phyloP scores from a whole-genome alignment of 2,329 filamentous ascomycete species.

The Xylaria hypoxylon region DNA sequence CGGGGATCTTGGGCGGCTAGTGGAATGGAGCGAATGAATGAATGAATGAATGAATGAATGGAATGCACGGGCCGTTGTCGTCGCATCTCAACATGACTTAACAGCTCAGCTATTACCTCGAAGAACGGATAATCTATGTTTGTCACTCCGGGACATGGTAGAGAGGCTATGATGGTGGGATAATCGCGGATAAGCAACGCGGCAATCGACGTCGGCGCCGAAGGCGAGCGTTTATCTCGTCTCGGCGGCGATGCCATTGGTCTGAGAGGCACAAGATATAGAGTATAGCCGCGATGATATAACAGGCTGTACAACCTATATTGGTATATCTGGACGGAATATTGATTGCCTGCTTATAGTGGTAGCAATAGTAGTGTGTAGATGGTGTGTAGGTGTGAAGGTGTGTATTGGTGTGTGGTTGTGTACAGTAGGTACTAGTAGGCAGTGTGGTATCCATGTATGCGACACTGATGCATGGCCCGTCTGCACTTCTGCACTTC shows the following conservation, averaged over 20 bases:
- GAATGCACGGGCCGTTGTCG: background rate
- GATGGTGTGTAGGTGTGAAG: conserved; percentile 11
- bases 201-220: conserved; percentile 1
- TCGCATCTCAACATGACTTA: conserved; percentile 8
- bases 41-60: too few species aligned
- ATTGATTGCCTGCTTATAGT: conserved; percentile 34
- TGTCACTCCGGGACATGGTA: conserved; percentile 20
- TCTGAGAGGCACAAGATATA: conserved; percentile 9
- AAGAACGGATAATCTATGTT: conserved; percentile 29
- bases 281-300: conserved; percentile 38
- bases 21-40: background rate
- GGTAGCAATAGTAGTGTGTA: conserved; percentile 3
- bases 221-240: conserved; percentile 36
- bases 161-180: conserved; percentile 32
- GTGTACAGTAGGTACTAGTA: too few species aligned
- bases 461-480: conserved; percentile 26
- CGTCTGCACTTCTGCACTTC: conserved; percentile 17
- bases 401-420: conserved; percentile 7
- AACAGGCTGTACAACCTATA: conserved; percentile 40
- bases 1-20: conserved; percentile 8
- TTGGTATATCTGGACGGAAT: conserved; percentile 26
- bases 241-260: conserved; percentile 31
- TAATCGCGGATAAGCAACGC: conserved; percentile 25
- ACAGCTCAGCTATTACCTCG: conserved; percentile 5
- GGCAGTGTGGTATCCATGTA: conserved; percentile 14